Percentiles rank a stretch among this genome's conserved stretches.
phyloP scores from a whole-genome alignment of 2,329 filamentous ascomycete genomes.

The Fusarium sp. region DNA sequence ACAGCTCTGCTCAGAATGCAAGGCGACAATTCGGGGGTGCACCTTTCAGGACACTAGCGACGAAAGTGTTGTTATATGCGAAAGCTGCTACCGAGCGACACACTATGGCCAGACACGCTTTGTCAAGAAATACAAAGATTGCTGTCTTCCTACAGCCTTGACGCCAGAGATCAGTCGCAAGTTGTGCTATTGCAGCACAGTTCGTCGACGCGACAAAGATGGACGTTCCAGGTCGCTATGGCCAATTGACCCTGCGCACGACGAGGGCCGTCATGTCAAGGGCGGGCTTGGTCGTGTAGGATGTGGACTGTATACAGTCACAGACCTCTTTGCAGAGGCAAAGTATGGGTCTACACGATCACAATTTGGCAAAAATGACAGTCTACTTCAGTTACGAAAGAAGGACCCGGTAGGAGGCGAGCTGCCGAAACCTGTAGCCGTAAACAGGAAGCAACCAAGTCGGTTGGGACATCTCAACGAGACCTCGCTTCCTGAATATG shows the following conservation, averaged over 20 bases:
- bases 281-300: slow-evolving; percentile 5
- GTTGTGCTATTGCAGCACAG: slow-evolving; percentile 40
- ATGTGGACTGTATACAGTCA: slow-evolving; percentile 7
- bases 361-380: slow-evolving; percentile 7
- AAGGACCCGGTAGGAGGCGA: neutral
- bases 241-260: slow-evolving; percentile 22
- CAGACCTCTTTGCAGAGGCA: slow-evolving; percentile 35
- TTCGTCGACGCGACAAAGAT: slow-evolving; percentile 27
- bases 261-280: slow-evolving; percentile 14
- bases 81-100: slow-evolving; percentile 46
- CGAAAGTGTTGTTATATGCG: slow-evolving; percentile 40
- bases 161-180: slow-evolving; percentile 35
- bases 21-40: slow-evolving; percentile 33
- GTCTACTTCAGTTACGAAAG: slow-evolving; percentile 8
- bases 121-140: slow-evolving; percentile 49
- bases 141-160: slow-evolving; percentile 40
- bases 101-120: slow-evolving; percentile 43
- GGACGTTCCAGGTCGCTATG: slow-evolving; percentile 28
- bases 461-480: slow-evolving; percentile 16
- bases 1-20: slow-evolving; percentile 30
- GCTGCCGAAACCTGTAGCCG: neutral
- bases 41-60: slow-evolving; percentile 34
- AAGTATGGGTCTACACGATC: slow-evolving; percentile 34
- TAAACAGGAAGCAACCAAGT: neutral
- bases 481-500: slow-evolving; percentile 27